Conservation (phyloP, 2,329 filamentous ascomycete genomes). For the Pseudofabraea citricarpa region DNA sequence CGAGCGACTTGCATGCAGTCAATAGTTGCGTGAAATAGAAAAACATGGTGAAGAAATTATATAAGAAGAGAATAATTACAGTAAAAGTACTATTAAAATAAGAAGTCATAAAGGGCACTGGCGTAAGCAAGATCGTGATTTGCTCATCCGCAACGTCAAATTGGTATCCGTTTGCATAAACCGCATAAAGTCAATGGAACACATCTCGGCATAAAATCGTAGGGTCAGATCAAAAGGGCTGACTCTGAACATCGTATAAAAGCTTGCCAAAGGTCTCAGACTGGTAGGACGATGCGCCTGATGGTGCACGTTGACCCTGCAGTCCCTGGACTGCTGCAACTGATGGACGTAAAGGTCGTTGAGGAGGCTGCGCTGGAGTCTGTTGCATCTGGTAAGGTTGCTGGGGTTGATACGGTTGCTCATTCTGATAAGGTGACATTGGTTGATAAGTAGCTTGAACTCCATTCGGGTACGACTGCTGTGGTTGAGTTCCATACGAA, state of each 20-base stretch:
- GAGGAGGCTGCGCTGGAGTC: neutral
- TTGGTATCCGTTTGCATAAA: too few species aligned
- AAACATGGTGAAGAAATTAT: too few species aligned
- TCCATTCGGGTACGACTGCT: neutral
- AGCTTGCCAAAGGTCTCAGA: neutral
- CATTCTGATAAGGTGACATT: neutral
- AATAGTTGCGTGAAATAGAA: too few species aligned
- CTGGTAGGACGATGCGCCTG: neutral
- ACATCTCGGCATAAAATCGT: too few species aligned
- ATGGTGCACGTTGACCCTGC: neutral
- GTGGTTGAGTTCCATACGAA: neutral
- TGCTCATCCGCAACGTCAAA: too few species aligned
- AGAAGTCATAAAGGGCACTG: too few species aligned
- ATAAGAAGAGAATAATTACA: too few species aligned
- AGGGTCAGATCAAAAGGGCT: neutral
- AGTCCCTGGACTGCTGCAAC: neutral
- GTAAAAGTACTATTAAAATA: too few species aligned
- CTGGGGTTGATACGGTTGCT: neutral
- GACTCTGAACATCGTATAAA: slow-evolving; percentile 1
- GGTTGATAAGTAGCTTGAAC: neutral
- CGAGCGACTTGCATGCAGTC: too few species aligned
- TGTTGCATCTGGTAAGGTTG: neutral
- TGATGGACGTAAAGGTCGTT: neutral
- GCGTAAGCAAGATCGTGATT: too few species aligned
- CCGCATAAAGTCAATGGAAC: too few species aligned